A percentile compares a stretch with the other conserved stretches of the same genome.
Evolutionary conservation across 768 basidiomycete genomes (phyloP).

Genomic region (Paxillus rubicundulus): DNA sequence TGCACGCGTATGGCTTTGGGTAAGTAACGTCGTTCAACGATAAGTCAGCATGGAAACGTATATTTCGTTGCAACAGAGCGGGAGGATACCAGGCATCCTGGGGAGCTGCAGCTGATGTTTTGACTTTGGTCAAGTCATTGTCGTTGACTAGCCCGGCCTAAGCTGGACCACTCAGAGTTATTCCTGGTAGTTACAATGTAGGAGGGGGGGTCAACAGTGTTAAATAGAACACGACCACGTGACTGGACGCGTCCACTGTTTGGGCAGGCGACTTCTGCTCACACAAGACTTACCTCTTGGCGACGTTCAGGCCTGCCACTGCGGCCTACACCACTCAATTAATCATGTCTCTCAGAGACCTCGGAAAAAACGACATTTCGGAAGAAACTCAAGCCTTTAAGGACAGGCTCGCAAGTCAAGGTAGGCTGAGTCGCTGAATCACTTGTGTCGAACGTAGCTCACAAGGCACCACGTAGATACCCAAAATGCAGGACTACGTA

Average conservation of each 20-base stretch:
- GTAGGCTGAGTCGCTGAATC: conserved; percentile 18
- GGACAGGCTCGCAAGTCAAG: conserved; percentile 36
- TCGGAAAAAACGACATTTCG: conserved; percentile 40
- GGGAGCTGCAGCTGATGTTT: conserved; percentile 43
- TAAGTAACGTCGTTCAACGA: conserved; percentile 18
- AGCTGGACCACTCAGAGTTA: too few relatives aligned
- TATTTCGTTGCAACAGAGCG: conserved; percentile 19
- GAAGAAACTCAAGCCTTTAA: conserved; percentile 37
- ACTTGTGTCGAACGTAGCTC: background rate
- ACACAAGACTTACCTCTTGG: background rate
- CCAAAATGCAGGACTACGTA: conserved; percentile 33
- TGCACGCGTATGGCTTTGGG: conserved; percentile 66
- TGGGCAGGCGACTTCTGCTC: conserved; percentile 13
- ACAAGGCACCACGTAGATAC: conserved; percentile 29
- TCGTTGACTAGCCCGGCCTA: too few relatives aligned
- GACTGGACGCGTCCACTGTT: conserved; percentile 32
- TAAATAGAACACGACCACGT: conserved; percentile 29
- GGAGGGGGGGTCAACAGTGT: background rate
- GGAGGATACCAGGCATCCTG: conserved; percentile 43
- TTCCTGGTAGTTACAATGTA: background rate
- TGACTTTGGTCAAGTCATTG: conserved; percentile 21
- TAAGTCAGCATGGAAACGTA: conserved; percentile 6
- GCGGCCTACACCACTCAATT: conserved; percentile 17
- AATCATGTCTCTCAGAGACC: conserved; percentile 38
- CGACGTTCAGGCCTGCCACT: conserved; percentile 3